phyloP scores from a whole-genome alignment of 345 rosid genomes.

The Euphorbia pulcherrima region DNA sequence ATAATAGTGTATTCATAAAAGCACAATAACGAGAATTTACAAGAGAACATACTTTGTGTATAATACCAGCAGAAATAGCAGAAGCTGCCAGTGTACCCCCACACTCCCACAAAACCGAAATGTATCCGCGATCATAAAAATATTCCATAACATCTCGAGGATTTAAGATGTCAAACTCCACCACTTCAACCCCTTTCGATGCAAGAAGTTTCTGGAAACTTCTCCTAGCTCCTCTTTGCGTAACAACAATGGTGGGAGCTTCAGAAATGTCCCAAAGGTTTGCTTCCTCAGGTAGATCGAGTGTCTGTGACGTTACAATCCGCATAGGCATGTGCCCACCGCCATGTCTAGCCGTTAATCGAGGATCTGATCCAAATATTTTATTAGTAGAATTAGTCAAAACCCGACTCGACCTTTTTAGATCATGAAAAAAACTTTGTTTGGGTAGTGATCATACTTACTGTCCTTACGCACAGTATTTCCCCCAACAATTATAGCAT shows the following conservation, averaged over 20 bases:
- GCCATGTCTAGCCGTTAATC: conserved; percentile 85
- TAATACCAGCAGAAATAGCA: conserved; percentile 79
- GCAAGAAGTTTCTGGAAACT: conserved; percentile 75
- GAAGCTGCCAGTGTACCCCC: conserved; percentile 92
- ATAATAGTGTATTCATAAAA: no score
- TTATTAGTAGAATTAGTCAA: background rate
- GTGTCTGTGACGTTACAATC: conserved; percentile 73
- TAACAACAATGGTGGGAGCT: conserved; percentile 71
- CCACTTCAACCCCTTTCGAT: conserved; percentile 89
- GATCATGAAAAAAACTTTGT: conserved; percentile 4
- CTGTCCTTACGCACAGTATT: conserved; percentile 84
- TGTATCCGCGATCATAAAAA: conserved; percentile 84
- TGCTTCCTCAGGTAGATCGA: conserved; percentile 86
- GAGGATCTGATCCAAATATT: conserved; percentile 55
- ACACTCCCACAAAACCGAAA: conserved; percentile 90
- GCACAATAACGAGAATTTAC: background rate
- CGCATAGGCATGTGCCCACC: conserved; percentile 78
- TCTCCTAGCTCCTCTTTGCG: conserved; percentile 91
- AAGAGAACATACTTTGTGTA: conserved; percentile 63
- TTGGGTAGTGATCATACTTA: conserved; percentile 30
- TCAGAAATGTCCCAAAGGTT: conserved; percentile 87
- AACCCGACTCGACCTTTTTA: background rate
- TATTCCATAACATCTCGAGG: conserved; percentile 95
- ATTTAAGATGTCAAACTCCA: conserved; percentile 89
- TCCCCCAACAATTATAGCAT: conserved; percentile 90